Evolutionary conservation across 768 basidiomycete genomes (phyloP), one percentile per base, ranked within the genome.

Genomic region (Glaciozyma antarctica): DNA sequence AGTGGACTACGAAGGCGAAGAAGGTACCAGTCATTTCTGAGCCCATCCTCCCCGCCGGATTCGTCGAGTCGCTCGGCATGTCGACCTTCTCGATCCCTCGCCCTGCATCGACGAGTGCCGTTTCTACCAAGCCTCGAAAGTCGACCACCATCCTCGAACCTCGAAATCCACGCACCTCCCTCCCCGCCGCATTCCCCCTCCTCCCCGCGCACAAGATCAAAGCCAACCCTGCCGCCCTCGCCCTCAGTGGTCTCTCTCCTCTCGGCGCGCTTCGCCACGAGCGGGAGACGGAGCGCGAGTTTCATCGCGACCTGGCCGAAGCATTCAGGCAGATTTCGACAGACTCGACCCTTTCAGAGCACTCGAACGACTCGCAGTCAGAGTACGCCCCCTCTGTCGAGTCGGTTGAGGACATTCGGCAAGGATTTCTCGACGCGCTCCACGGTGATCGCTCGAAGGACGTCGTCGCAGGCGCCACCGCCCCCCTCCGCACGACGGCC

Each of bases 191-290:
- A 12, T 15, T 41, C 38, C 38, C 38, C 38, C 38, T 41, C 38
- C 38, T 41, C 38, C 38, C 38, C 38, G 38, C 38, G 38, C 38
- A 41, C 38, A 13, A 41, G 8, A 41, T 41, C 38, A 15, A 41
- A 15, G 38, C 38, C 38, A 41, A 6, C 38, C 38, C 38, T 15
- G 38, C 38, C 38, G 38, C 38, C 13, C 38, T 41, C 38, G 38
- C 13, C 13, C 38, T 41, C 49, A 98, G 95, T 77, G 89, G 98
- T 76, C 85, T 90, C 1, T 81, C 89, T 17, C 88, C 90, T 1
- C 94, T 95, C 0, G 85, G 98, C 63, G 95, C 92, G 17, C 92
- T 93, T 75, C 80, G 38, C 38, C 38, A 41, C 7, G 38, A 41
- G 38, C 38, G 38, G 3, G 51, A 41, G 7, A 15, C 38, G 38